Conservation (phyloP, 768 basidiomycete species). For the Mrakia hoshinonis region DNA sequence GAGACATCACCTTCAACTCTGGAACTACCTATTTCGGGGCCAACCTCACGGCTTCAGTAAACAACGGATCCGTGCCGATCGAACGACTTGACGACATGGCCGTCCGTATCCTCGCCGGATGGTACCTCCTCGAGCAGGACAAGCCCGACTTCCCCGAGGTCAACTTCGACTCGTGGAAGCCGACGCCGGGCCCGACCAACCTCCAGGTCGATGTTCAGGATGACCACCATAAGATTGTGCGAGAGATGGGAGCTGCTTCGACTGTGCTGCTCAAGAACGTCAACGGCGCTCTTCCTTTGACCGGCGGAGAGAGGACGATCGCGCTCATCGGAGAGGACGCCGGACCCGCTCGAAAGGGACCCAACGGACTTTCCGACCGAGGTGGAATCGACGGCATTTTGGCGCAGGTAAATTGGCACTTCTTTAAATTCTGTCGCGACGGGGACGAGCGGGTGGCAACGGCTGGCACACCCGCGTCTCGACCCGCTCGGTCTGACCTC, state of each 20-base stretch:
- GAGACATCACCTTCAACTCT: constrained; percentile 34
- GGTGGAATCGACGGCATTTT: constrained; percentile 55
- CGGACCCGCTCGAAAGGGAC: constrained; percentile 58
- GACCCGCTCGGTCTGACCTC: not conserved
- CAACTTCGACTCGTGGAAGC: constrained; percentile 48
- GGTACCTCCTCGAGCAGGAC: constrained; percentile 40
- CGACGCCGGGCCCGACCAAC: constrained; percentile 27
- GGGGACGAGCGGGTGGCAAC: no score
- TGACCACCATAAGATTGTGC: constrained; percentile 59
- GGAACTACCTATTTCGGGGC: constrained; percentile 51
- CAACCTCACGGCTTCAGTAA: constrained; percentile 59
- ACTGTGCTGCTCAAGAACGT: constrained; percentile 38
- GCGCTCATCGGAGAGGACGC: constrained; percentile 53
- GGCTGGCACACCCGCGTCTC: no score
- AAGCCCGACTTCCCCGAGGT: constrained; percentile 52
- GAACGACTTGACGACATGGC: constrained; percentile 51
- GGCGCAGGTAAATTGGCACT: constrained; percentile 45
- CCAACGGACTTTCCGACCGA: constrained; percentile 61
- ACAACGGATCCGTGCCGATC: constrained; percentile 59
- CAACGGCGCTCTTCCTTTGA: constrained; percentile 22
- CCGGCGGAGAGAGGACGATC: constrained; percentile 43
- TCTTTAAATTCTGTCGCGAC: no score
- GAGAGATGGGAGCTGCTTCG: constrained; percentile 64
- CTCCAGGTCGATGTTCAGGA: constrained; percentile 52
- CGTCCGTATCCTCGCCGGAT: constrained; percentile 55